Conservation (phyloP, 805 yeast species). For the Yamadazyma phyllophila region DNA sequence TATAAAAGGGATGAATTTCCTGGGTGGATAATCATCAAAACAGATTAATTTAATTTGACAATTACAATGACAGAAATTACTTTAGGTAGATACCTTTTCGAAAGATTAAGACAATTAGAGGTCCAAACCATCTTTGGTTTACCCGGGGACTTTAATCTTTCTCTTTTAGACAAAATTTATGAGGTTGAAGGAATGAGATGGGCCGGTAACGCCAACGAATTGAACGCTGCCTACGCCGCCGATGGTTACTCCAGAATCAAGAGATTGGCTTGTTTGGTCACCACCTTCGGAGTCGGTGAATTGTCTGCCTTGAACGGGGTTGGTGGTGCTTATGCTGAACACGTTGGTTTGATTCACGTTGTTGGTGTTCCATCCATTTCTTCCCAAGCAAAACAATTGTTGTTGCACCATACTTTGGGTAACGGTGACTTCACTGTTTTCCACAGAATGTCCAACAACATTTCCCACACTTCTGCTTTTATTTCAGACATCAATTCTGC, state of each 20-base stretch:
- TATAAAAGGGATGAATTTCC: background rate
- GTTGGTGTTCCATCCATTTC: constrained; percentile 39
- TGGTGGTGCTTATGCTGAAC: constrained; percentile 42
- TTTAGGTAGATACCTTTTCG: constrained; percentile 40
- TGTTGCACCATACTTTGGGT: constrained; percentile 44
- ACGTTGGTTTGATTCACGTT: constrained; percentile 39
- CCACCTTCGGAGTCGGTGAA: constrained; percentile 45
- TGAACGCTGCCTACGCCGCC: constrained; percentile 44
- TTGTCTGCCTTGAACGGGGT: constrained; percentile 38
- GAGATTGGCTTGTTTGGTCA: constrained; percentile 35
- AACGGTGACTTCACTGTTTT: constrained; percentile 42
- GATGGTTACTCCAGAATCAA: constrained; percentile 42
- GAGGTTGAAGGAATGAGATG: constrained; percentile 40
- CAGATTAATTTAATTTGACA: background rate
- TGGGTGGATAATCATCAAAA: background rate
- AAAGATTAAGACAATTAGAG: constrained; percentile 37
- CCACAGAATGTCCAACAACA: constrained; percentile 40
- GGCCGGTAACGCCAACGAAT: constrained; percentile 46
- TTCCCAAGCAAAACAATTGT: constrained; percentile 41
- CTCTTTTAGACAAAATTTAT: constrained; percentile 38
- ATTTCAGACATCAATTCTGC: constrained; percentile 33
- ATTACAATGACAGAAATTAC: constrained; percentile 31
- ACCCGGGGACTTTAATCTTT: constrained; percentile 41
- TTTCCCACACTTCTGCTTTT: constrained; percentile 37
- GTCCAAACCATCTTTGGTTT: constrained; percentile 40